Evolutionary conservation across 2,329 filamentous ascomycete genomes (phyloP).

Genomic region (Arthrobotrys conoides): DNA sequence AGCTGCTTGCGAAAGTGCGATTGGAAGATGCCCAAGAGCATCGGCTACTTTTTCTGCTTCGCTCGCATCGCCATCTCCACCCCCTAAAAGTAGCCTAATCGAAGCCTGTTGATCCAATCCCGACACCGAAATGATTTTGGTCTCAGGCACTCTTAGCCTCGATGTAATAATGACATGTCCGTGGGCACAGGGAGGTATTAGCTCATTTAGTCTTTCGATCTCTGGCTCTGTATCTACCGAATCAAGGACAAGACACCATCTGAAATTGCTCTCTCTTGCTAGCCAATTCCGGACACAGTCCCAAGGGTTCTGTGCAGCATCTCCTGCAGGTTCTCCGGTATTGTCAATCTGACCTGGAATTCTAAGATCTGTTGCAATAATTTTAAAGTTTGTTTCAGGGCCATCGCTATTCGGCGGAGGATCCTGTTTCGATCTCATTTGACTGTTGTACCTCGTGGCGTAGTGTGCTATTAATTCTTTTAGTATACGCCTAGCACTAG

Average conservation of each 20-base stretch:
- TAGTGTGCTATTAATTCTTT: slow-evolving; percentile 52
- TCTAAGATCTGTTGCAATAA: slow-evolving; percentile 26
- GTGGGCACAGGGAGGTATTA: slow-evolving; percentile 43
- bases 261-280: slow-evolving; percentile 23
- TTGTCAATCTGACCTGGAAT: slow-evolving; percentile 47
- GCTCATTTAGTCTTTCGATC: slow-evolving; percentile 8
- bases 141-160: slow-evolving; percentile 13
- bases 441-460: slow-evolving; percentile 24
- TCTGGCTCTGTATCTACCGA: slow-evolving; percentile 38
- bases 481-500: slow-evolving; percentile 34
- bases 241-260: slow-evolving; percentile 52
- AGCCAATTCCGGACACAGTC: slow-evolving; percentile 42
- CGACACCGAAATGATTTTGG: slow-evolving; percentile 21
- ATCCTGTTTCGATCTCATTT: not conserved
- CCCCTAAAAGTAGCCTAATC: not conserved
- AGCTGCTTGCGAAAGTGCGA: slow-evolving; percentile 58
- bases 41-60: slow-evolving; percentile 44
- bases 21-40: slow-evolving; percentile 51
- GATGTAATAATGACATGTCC: slow-evolving; percentile 59
- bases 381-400: slow-evolving; percentile 2
- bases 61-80: not conserved
- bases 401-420: no score
- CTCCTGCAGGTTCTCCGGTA: slow-evolving; percentile 23
- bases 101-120: slow-evolving; percentile 41
- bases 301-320: slow-evolving; percentile 12